Base-by-base conservation (phyloP, 2,329 filamentous ascomycete genomes). In the Capronia epimyces region DNA sequence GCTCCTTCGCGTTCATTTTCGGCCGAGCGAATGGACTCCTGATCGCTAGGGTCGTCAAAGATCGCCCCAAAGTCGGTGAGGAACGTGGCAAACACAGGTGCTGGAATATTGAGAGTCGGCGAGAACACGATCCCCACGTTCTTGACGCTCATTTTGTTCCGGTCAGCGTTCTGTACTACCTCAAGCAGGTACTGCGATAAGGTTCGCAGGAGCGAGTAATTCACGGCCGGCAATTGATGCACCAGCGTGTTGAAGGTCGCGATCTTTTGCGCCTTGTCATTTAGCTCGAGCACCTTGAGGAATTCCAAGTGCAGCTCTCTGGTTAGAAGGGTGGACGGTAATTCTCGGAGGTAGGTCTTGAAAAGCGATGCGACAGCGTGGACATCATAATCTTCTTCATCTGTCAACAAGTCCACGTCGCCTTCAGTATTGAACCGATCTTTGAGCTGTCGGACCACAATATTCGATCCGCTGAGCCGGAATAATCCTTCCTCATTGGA, bases 101-200 rank as follows among this genome's bases (percentile, higher is more conserved):
- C 89, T 0, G 93, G 91, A 37, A 98, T 95, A 67, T 97, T 97
- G 47, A 98, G 78, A 0, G 93, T 97, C 0, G 93, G 93, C 13
- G 93, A 95, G 68, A 98, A 98, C 50, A 98, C 91, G 62, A 98
- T 97, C 58, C 93, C 91, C 48, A 98, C 88, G 64, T 98, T 98
- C 59, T 91, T 84, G 46, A 96, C 87, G 9, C 87, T 96, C 93
- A 98, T 98, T 76, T 96, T 97, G 74, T 98, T 98, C 56, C 86
- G 75, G 61, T 87, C 84, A 5, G 89, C 77, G 62, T 96, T 89
- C 68, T 93, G 89, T 64, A 96, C 89, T 62, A 98, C 91, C 63
- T 86, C 85, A 65, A 95, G 88, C 62, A 98, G 71, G 71, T 95
- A 96, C 2, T 86, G 82, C 42, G 91, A 87, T 49, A 98, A 74